phyloP scores from a whole-genome alignment of 2,329 filamentous ascomycete genomes.

The Nigrospora sphaerica region DNA sequence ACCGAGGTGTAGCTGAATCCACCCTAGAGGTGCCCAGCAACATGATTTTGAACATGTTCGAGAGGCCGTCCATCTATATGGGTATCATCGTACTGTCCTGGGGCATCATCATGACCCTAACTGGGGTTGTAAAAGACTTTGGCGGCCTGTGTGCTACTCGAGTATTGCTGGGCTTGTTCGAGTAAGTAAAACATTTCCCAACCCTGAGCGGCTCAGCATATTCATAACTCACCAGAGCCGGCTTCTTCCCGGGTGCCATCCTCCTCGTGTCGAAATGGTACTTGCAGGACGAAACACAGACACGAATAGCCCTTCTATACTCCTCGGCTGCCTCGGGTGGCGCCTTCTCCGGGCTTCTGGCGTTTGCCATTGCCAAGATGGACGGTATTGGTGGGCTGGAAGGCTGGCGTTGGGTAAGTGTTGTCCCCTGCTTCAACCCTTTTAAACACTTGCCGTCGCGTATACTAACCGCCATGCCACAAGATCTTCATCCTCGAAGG shows the following conservation, averaged over 20 bases:
- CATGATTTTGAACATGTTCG: slow-evolving; percentile 28
- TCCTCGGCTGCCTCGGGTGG: slow-evolving; percentile 28
- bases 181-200: slow-evolving; percentile 16
- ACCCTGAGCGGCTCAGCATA: not conserved
- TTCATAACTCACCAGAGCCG: slow-evolving; percentile 14
- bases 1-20: too few relatives aligned
- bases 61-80: slow-evolving; percentile 36
- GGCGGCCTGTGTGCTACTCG: slow-evolving; percentile 30
- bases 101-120: slow-evolving; percentile 30
- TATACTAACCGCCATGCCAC: not conserved
- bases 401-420: slow-evolving; percentile 37
- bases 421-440: not conserved
- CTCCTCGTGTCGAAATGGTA: slow-evolving; percentile 26
- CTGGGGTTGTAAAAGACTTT: slow-evolving; percentile 29
- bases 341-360: slow-evolving; percentile 38
- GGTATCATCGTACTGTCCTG: slow-evolving; percentile 24
- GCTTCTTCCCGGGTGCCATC: slow-evolving; percentile 24
- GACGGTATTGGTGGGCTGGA: slow-evolving; percentile 32
- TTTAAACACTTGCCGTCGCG: not conserved
- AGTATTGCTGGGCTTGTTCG: slow-evolving; percentile 30
- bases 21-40: slow-evolving; percentile 28
- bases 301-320: slow-evolving; percentile 26
- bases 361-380: slow-evolving; percentile 36
- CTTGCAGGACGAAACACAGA: slow-evolving; percentile 19
- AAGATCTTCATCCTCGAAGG: slow-evolving; percentile 49